Conservation (phyloP, 2,329 filamentous ascomycete genomes). For the Aureobasidium sp. region DNA sequence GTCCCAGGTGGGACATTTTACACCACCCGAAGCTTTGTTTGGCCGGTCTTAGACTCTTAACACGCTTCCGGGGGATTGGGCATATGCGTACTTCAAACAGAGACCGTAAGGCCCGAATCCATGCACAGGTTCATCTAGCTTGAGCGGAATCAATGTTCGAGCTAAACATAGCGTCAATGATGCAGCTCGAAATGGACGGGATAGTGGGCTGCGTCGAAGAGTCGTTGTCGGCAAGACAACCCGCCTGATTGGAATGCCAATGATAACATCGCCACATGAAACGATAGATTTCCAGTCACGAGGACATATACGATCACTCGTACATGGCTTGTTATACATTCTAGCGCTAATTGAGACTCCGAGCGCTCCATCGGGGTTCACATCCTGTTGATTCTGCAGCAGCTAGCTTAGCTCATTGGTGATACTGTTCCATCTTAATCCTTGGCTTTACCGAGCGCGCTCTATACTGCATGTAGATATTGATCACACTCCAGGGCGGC, state of each 20-base stretch:
- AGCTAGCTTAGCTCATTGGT: background rate
- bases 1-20: background rate
- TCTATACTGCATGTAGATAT: background rate
- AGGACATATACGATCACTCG: background rate
- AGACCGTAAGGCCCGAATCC: background rate
- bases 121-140: background rate
- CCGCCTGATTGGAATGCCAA: background rate
- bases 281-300: background rate
- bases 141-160: background rate
- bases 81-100: background rate
- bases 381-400: background rate
- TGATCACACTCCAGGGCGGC: too few relatives aligned
- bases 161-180: background rate
- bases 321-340: background rate
- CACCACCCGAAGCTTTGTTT: background rate
- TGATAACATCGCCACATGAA: background rate
- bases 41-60: background rate
- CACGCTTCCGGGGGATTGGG: background rate
- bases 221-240: background rate
- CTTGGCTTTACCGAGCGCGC: background rate
- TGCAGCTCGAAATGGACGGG: background rate
- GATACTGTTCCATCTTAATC: background rate
- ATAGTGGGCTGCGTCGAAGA: background rate
- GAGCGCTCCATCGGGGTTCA: background rate
- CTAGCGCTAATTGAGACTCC: background rate